Conservation (phyloP, 768 basidiomycete genomes). For the Amanita pallidorosea region DNA sequence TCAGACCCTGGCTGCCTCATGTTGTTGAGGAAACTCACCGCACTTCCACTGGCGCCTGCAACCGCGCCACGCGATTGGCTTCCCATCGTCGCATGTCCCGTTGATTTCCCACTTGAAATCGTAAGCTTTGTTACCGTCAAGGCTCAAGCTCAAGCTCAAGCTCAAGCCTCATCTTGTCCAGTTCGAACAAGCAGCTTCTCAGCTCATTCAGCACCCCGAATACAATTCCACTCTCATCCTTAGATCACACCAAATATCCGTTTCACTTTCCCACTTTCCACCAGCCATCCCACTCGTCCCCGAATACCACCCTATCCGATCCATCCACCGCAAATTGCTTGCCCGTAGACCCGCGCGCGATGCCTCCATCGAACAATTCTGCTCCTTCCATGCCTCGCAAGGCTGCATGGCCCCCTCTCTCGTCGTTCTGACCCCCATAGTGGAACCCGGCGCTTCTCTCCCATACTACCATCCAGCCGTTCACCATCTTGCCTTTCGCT, state of each 20-base stretch:
- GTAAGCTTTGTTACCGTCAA: no score
- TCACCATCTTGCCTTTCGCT: slow-evolving; percentile 73
- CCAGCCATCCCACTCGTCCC: slow-evolving; percentile 23
- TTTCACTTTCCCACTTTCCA: slow-evolving; percentile 14
- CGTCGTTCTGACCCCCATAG: slow-evolving; percentile 55
- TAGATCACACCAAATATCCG: slow-evolving; percentile 56
- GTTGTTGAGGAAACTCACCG: neutral
- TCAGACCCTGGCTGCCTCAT: neutral
- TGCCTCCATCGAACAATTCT: slow-evolving; percentile 60
- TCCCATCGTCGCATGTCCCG: neutral
- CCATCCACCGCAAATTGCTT: slow-evolving; percentile 58
- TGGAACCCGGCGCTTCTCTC: slow-evolving; percentile 31
- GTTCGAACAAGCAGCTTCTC: slow-evolving; percentile 66
- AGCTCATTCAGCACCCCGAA: slow-evolving; percentile 82
- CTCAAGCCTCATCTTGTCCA: no score
- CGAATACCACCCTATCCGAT: slow-evolving; percentile 29
- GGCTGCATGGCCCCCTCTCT: slow-evolving; percentile 6
- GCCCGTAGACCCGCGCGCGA: slow-evolving; percentile 77
- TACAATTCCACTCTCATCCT: slow-evolving; percentile 89
- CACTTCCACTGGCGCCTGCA: neutral
- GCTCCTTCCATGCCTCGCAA: slow-evolving; percentile 48
- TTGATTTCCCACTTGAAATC: neutral
- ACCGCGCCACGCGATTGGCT: neutral
- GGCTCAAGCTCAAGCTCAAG: no score
- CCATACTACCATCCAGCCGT: slow-evolving; percentile 92